Conservation (phyloP, 257 asterid genomes). For the Nicotiana paniculata region DNA sequence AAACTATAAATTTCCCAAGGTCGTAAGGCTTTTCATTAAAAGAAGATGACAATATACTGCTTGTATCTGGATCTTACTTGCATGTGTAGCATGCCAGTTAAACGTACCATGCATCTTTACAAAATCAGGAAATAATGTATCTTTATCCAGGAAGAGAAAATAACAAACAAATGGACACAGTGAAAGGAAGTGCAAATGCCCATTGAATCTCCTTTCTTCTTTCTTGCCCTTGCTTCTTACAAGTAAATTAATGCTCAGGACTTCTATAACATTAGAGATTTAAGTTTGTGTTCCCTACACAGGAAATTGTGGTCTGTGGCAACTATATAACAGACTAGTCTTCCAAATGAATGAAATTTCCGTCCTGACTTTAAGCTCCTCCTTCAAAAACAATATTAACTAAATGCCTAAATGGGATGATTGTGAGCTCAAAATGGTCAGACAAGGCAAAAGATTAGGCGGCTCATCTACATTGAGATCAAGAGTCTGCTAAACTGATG, state of each 20-base stretch:
- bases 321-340: not conserved
- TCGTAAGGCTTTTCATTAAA: too few relatives aligned
- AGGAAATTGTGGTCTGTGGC: not conserved
- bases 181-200: not conserved
- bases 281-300: not conserved
- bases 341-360: not conserved
- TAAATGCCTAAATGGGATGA: not conserved
- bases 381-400: not conserved
- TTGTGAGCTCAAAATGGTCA: not conserved
- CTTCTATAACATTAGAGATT: not conserved
- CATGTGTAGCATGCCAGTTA: not conserved
- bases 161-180: not conserved
- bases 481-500: not conserved
- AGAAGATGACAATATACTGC: too few relatives aligned
- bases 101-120: not conserved
- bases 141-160: not conserved
- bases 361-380: not conserved
- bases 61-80: too few relatives aligned
- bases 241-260: not conserved
- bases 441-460: not conserved
- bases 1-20: too few relatives aligned
- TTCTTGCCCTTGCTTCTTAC: not conserved
- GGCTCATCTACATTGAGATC: not conserved
- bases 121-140: not conserved
- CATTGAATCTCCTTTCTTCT: not conserved